phyloP scores from a whole-genome alignment of 1,284 basidiomycete genomes.

The Apiotrichum mycotoxinovorans region DNA sequence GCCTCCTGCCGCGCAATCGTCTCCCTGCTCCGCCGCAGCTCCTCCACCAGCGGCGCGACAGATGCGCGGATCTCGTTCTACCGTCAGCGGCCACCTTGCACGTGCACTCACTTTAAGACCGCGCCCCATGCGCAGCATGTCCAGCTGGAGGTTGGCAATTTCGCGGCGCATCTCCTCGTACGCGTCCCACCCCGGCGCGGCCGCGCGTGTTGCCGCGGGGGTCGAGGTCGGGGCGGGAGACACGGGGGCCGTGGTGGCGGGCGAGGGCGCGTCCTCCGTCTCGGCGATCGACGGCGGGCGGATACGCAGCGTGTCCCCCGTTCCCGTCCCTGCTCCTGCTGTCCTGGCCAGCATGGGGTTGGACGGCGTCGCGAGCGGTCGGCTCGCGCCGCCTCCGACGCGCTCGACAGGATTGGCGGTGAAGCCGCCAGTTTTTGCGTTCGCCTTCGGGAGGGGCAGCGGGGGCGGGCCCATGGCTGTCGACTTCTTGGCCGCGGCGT shows the following conservation, averaged over 20 bases:
- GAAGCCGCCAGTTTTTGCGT: background rate
- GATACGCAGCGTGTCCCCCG: conserved; percentile 9
- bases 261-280: background rate
- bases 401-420: background rate
- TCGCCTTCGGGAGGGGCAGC: background rate
- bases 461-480: background rate
- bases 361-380: conserved; percentile 1
- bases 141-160: conserved; percentile 32
- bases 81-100: background rate
- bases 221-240: background rate
- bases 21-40: conserved; percentile 25
- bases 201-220: background rate
- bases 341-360: background rate
- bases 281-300: conserved; percentile 5
- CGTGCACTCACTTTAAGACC: conserved; percentile 25
- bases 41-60: conserved; percentile 24
- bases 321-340: background rate
- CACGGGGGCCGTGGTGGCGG: background rate
- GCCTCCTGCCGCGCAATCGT: conserved; percentile 30
- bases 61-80: conserved; percentile 34
- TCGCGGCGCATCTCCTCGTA: conserved; percentile 26
- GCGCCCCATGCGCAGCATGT: conserved; percentile 37
- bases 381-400: background rate
- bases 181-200: conserved; percentile 10
- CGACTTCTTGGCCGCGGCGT: too few species aligned